These are phyloP conservation scores for Lycium barbarum DNA, from an alignment of 257 asterid species.

Conservation along the genomic window DNA sequence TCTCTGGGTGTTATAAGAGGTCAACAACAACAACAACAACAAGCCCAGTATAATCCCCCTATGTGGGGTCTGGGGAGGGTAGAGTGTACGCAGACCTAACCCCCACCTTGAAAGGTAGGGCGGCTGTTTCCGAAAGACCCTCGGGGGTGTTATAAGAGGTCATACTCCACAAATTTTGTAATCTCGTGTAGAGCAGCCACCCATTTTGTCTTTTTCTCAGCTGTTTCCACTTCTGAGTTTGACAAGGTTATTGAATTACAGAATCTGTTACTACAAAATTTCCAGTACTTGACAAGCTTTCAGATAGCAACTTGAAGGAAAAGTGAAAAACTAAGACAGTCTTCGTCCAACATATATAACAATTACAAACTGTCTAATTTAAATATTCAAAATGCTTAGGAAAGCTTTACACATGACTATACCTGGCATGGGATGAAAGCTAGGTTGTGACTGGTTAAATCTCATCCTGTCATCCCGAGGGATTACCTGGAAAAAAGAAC, in stretches of 20 bases:
- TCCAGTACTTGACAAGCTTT: constrained; percentile 18
- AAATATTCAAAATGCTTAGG: neutral
- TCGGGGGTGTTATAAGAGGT: too few species aligned
- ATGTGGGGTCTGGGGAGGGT: too few species aligned
- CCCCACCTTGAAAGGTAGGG: too few species aligned
- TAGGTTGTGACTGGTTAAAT: constrained; percentile 62
- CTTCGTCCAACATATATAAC: constrained; percentile 6
- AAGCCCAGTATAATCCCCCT: too few species aligned
- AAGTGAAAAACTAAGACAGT: constrained; percentile 2
- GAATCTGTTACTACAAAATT: constrained; percentile 14
- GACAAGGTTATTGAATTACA: neutral
- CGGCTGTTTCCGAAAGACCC: too few species aligned
- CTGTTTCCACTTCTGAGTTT: neutral
- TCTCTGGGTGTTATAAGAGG: neutral
- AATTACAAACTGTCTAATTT: neutral
- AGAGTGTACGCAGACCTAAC: too few species aligned
- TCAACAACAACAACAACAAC: too few species aligned
- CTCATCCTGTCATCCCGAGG: constrained; percentile 75
- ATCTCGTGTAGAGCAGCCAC: neutral
- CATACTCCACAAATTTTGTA: neutral
- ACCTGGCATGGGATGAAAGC: constrained; percentile 71
- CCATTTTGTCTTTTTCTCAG: neutral
- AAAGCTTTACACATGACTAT: constrained; percentile 28
- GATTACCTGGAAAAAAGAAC: constrained; percentile 54
- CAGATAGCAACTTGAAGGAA: constrained; percentile 20